Evolutionary conservation across 2,329 filamentous ascomycete species (phyloP), one percentile per base, ranked within the genome.

Genomic region (Colletotrichum sp.): DNA sequence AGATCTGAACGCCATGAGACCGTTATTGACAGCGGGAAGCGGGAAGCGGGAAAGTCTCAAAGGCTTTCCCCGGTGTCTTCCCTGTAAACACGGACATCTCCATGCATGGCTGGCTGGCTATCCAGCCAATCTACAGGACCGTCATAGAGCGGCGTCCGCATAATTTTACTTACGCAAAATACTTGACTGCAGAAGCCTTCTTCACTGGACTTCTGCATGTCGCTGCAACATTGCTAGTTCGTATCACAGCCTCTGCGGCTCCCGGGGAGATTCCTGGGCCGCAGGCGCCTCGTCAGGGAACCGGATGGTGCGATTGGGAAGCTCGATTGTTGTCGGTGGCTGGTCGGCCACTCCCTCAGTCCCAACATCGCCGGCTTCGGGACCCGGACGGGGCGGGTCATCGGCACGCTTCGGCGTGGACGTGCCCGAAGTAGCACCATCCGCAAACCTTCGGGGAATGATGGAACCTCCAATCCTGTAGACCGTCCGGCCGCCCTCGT

Each of bases 381-480:
- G 33, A 27, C 43, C 63, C 33, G 51, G 33, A 47, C 29, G 66
- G 31, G 21, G 61, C 62, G 71, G 38, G 21, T 70, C 38, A 31
- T 47, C 72, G 51, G 58, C 9, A 57, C 69, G 72, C 34, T 43
- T 68, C 13, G 21, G 34, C 54, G n/a, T 33, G 24, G 64, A 38
- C 58, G 51, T 36, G 24, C 58, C 72, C 12, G 69, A 54, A 8
- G 43, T 47, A 47, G n/a, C 5, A 47, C 43, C 63, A 43, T 34
- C 61, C n/a, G 62, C 33, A 15, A 24, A 7, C 6, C 21, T 33
- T 12, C 54, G 21, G n/a, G 75, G 78, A 64, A 86, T 84, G 36
- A 84, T 70, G 18, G 81, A 80, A 43, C 86, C 86, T 8, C 86
- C 86, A 57, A 87, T 85, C 34, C 79, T 82, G 72, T 81, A 87